phyloP scores from a whole-genome alignment of 805 yeast genomes.

The Pichia nanzhaoensis region DNA sequence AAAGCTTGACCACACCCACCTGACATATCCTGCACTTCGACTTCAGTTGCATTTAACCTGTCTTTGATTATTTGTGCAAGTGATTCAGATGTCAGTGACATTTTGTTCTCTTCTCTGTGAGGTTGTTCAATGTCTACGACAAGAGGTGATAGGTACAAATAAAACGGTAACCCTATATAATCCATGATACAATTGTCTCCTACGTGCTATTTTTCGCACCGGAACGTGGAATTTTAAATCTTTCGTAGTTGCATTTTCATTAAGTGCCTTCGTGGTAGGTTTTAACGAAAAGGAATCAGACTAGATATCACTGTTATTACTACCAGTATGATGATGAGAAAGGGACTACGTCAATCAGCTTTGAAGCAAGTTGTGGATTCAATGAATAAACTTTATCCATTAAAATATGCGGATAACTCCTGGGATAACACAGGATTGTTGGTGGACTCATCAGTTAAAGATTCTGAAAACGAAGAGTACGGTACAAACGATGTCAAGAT shows the following conservation, averaged over 20 bases:
- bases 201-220: no score
- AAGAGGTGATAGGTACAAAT: no score
- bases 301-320: no score
- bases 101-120: no score
- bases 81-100: constrained; percentile 28
- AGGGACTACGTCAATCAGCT: not conserved
- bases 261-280: no score
- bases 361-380: not conserved
- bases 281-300: no score
- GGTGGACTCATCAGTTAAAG: constrained; percentile 51
- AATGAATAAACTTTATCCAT: constrained; percentile 63
- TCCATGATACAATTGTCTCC: no score
- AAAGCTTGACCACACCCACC: constrained; percentile 99
- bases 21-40: constrained; percentile 68
- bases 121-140: no score
- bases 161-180: no score
- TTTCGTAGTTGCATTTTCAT: no score
- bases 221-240: no score
- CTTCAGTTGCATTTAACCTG: constrained; percentile 55
- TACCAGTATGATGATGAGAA: not conserved
- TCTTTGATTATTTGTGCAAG: constrained; percentile 46
- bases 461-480: not conserved
- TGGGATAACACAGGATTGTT: constrained; percentile 97
- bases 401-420: constrained; percentile 68
- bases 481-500: constrained; percentile 27